Conservation (phyloP, 2,329 filamentous ascomycete genomes). For the Diaporthe citri region DNA sequence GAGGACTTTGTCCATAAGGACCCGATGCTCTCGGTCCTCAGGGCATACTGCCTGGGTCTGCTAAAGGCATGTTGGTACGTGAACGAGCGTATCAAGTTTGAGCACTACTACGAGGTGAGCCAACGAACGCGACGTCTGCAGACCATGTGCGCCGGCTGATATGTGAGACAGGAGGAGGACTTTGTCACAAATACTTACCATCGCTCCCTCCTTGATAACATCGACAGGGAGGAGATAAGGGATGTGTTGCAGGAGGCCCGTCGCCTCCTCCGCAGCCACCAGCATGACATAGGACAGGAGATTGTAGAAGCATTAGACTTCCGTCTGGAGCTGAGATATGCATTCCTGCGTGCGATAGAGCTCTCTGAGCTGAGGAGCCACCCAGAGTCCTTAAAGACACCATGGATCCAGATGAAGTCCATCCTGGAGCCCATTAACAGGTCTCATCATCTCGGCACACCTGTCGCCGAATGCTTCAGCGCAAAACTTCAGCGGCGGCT, state of each 20-base stretch:
- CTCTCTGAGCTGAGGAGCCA: slow-evolving; percentile 59
- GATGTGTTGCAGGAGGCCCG: slow-evolving; percentile 67
- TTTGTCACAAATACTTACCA: slow-evolving; percentile 95
- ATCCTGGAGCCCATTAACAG: slow-evolving; percentile 69
- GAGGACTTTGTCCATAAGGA: slow-evolving; percentile 50
- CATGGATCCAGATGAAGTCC: slow-evolving; percentile 64
- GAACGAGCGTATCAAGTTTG: slow-evolving; percentile 80
- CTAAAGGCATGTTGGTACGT: slow-evolving; percentile 87
- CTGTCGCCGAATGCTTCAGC: slow-evolving; percentile 85
- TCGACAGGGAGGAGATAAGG: slow-evolving; percentile 69
- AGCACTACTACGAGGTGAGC: slow-evolving; percentile 88
- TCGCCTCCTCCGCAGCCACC: slow-evolving; percentile 60
- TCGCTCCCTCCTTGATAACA: slow-evolving; percentile 77
- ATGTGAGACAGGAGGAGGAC: slow-evolving; percentile 82
- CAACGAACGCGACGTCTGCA: slow-evolving; percentile 43
- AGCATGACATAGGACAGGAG: slow-evolving; percentile 55
- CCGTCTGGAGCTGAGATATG: slow-evolving; percentile 75
- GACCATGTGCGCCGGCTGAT: not conserved
- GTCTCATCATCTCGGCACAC: slow-evolving; percentile 71
- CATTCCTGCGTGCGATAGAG: slow-evolving; percentile 70
- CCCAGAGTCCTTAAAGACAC: slow-evolving; percentile 60
- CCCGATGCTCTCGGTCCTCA: slow-evolving; percentile 73
- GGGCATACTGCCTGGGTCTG: slow-evolving; percentile 87
- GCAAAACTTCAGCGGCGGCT: slow-evolving; percentile 90
- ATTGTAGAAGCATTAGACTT: slow-evolving; percentile 69